Conservation (phyloP, 495 filamentous ascomycete genomes). For the Elasticomyces elasticus region DNA sequence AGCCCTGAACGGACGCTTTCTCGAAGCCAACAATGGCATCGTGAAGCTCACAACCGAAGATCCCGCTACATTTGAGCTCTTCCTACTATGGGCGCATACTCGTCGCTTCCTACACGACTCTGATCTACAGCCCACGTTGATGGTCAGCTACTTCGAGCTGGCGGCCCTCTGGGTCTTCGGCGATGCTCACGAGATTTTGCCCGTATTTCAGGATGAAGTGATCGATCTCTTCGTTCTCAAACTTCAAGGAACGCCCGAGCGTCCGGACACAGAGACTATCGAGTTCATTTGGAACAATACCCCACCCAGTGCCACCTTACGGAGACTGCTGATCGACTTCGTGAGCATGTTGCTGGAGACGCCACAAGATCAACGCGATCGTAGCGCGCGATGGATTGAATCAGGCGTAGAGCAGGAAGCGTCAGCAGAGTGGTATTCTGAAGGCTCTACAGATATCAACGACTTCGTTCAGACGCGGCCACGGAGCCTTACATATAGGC, state of each 20-base stretch:
- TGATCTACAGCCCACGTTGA: neutral
- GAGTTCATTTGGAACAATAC: neutral
- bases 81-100: slow-evolving; percentile 9
- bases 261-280: neutral
- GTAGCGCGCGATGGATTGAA: neutral
- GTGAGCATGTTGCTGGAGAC: neutral
- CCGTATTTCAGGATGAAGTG: slow-evolving; percentile 3
- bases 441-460: neutral
- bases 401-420: neutral
- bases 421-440: neutral
- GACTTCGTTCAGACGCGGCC: neutral
- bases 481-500: neutral
- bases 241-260: neutral
- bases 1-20: slow-evolving; percentile 14
- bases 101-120: slow-evolving; percentile 1
- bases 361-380: neutral
- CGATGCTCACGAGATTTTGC: slow-evolving; percentile 12
- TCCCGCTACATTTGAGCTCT: slow-evolving; percentile 1
- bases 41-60: slow-evolving; percentile 6
- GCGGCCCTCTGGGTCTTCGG: slow-evolving; percentile 6
- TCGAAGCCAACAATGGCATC: slow-evolving; percentile 4
- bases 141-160: neutral
- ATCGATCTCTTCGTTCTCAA: neutral
- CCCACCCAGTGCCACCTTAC: neutral
- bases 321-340: neutral